Base-by-base conservation (phyloP, 805 yeast genomes). In the Candida sithepensis region DNA sequence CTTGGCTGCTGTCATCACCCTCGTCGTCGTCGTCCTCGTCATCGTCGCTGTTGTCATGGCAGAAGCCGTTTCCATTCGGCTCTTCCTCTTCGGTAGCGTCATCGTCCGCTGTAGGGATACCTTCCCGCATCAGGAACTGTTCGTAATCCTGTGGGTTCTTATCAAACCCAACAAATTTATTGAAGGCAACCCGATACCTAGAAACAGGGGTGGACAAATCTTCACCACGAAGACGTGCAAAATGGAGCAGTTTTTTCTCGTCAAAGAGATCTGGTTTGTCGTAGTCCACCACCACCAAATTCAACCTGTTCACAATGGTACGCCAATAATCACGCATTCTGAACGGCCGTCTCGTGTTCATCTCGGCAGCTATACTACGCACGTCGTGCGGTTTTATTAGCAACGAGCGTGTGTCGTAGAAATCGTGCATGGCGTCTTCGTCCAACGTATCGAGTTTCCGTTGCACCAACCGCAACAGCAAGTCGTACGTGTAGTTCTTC, bases 281-380 rank as follows among this genome's bases (percentile, higher is more conserved):
- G n/a, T 34, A 4, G 5, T 34, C 38, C 9, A 22, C 45, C 7
- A 21, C 44, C 14, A 30, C 40, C 40, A 58, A 33, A 22, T 45
- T 43, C 39, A 56, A 24, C 37, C 62, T 43, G 41, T 41, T 20
- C 12, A 49, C 48, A n/a, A 56, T 48, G 13, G 42, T 47, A 6
- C 48, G 43, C 62, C 62, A 58, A 42, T 56, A 58, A 18, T 48
- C 47, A 30, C 43, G 42, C 42, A 53, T n/a, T 24, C 40, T 49
- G 3, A 43, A 24, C 1, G 55, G 54, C 18, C 57, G 34, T 4
- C 39, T 37, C 2, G 42, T 42, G 9, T 42, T 39, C 40, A 49
- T 34, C 3, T 45, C 26, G 2, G 26, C 42, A 12, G 42, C 40
- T 9, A 55, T 52, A 12, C 37, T 20, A 20, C 40, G 33, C 4